phyloP scores from a whole-genome alignment of 371 early-diverging fungal genomes.

The Rhizopus stolonifer region DNA sequence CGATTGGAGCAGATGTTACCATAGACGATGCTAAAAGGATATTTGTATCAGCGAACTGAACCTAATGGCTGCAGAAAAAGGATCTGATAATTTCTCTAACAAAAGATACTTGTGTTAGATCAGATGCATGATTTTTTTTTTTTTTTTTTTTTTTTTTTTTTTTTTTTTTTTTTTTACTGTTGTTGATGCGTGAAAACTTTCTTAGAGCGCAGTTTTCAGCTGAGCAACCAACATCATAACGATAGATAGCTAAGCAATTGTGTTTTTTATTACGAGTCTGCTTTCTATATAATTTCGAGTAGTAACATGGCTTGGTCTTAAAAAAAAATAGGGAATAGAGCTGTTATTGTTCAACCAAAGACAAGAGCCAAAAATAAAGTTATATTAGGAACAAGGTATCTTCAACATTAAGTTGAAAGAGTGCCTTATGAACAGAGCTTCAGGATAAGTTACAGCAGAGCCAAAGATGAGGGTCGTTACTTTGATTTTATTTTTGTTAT shows the following conservation, averaged over 20 bases:
- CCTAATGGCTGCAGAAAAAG: too few relatives aligned
- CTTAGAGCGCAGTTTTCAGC: background rate
- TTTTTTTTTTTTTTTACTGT: too few relatives aligned
- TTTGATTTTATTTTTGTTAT: slow-evolving; percentile 7
- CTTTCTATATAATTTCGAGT: slow-evolving; percentile 7
- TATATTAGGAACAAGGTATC: background rate
- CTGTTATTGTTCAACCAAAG: background rate
- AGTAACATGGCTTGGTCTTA: background rate
- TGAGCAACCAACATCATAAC: background rate
- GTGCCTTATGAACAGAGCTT: slow-evolving; percentile 1
- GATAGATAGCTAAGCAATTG: slow-evolving; percentile 13
- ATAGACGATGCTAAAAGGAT: too few relatives aligned
- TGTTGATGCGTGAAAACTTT: too few relatives aligned
- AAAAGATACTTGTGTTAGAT: too few relatives aligned
- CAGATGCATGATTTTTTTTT: too few relatives aligned
- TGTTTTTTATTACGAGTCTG: slow-evolving; percentile 14
- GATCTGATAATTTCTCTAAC: too few relatives aligned
- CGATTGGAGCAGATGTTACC: too few relatives aligned
- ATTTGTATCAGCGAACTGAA: too few relatives aligned
- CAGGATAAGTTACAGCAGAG: slow-evolving; percentile 7
- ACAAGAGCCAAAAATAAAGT: background rate
- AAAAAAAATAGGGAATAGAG: background rate
- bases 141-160: too few relatives aligned
- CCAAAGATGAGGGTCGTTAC: too few relatives aligned
- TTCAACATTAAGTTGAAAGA: slow-evolving; percentile 10